These are phyloP conservation scores for Magnusiomyces fungicola DNA, from an alignment of 1,139 yeast genomes.

Conservation along the genomic window DNA sequence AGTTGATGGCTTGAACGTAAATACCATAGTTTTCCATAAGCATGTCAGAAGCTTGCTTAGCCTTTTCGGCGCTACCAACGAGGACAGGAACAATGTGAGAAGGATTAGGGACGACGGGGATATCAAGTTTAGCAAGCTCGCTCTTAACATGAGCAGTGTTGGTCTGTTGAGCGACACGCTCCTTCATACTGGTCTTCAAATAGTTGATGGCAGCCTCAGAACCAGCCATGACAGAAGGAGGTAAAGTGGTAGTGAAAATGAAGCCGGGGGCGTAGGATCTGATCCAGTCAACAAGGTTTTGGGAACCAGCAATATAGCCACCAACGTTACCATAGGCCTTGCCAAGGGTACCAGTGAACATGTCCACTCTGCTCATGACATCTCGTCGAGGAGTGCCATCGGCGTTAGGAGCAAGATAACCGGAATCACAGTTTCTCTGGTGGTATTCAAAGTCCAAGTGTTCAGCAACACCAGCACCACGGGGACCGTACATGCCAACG, in stretches of 20 bases:
- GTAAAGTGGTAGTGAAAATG: constrained; percentile 90
- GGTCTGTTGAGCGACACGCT: constrained; percentile 77
- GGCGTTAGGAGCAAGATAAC: constrained; percentile 34
- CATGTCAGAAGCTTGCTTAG: constrained; percentile 84
- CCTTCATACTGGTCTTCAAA: constrained; percentile 69
- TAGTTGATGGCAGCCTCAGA: constrained; percentile 80
- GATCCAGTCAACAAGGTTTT: constrained; percentile 82
- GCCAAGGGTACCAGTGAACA: constrained; percentile 95
- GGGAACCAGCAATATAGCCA: constrained; percentile 91
- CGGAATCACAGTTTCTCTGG: constrained; percentile 46
- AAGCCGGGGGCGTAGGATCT: constrained; percentile 97
- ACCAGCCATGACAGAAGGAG: constrained; percentile 98
- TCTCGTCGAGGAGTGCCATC: constrained; percentile 36
- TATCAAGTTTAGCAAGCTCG: constrained; percentile 59
- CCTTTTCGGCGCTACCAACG: constrained; percentile 89
- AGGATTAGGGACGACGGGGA: constrained; percentile 96
- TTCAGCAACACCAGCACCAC: constrained; percentile 99
- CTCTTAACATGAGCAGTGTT: constrained; percentile 81
- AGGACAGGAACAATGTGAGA: constrained; percentile 94
- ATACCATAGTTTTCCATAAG: constrained; percentile 76
- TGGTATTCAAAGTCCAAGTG: constrained; percentile 85
- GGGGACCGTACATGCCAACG: constrained; percentile 98
- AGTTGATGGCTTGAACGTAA: constrained; percentile 96
- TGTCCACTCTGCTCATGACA: constrained; percentile 84
- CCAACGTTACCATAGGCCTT: constrained; percentile 97